Conservation (phyloP, 2,329 filamentous ascomycete species). For the Aspergillus felis region DNA sequence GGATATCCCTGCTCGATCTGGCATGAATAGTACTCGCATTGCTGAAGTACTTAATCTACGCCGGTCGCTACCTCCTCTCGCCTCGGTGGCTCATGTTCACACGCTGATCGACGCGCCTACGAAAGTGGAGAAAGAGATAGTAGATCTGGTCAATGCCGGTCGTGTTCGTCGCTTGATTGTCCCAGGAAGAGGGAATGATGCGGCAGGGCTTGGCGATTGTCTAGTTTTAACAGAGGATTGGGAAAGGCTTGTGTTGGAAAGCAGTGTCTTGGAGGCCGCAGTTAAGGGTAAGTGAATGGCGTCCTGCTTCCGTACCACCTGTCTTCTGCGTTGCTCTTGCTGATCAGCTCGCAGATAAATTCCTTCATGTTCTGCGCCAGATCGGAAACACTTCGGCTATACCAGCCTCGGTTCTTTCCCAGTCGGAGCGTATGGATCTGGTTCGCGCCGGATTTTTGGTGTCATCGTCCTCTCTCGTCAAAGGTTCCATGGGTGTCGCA, state of each 20-base stretch:
- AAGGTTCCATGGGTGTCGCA: conserved; percentile 41
- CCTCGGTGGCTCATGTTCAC: conserved; percentile 59
- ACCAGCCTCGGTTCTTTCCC: conserved; percentile 42
- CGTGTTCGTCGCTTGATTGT: conserved; percentile 53
- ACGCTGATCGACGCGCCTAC: conserved; percentile 55
- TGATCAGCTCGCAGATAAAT: conserved; percentile 41
- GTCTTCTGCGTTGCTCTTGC: neutral
- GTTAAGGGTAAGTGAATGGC: conserved; percentile 30
- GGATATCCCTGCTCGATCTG: conserved; percentile 51
- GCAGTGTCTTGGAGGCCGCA: conserved; percentile 28
- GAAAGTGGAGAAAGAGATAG: conserved; percentile 57
- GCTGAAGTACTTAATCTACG: conserved; percentile 57
- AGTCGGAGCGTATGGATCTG: conserved; percentile 47
- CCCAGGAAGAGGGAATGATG: conserved; percentile 54
- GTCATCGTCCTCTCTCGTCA: conserved; percentile 40
- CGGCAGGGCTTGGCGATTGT: conserved; percentile 55
- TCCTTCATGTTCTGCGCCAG: conserved; percentile 44
- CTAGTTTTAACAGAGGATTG: conserved; percentile 53
- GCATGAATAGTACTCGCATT: conserved; percentile 61
- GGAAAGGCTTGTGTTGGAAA: conserved; percentile 41
- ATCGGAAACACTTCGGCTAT: conserved; percentile 48
- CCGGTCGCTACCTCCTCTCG: conserved; percentile 52
- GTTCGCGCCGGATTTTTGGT: conserved; percentile 54
- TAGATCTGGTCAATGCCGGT: conserved; percentile 48
- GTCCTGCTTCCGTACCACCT: neutral